These are phyloP conservation scores for Apiospora arundinis DNA, from an alignment of 2,329 filamentous ascomycete genomes.

Conservation along the genomic window DNA sequence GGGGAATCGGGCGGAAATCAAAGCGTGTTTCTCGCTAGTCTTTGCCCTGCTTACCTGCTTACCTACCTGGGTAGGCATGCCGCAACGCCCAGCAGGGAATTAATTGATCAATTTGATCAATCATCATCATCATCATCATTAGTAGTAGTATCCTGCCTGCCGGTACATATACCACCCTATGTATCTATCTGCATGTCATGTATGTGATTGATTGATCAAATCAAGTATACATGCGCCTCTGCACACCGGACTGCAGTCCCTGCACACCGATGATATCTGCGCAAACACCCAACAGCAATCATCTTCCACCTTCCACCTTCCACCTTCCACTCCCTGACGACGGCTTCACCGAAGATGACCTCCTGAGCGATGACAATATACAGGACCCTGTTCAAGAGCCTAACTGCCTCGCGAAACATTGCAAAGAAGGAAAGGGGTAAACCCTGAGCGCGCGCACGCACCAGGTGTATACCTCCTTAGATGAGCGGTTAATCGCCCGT, in stretches of 20 bases:
- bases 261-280: neutral
- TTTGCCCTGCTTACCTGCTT: neutral
- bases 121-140: neutral
- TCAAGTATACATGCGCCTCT: constrained; percentile 1
- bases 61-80: neutral
- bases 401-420: neutral
- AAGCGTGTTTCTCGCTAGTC: constrained; percentile 1
- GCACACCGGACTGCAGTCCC: constrained; percentile 4
- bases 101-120: neutral
- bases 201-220: neutral
- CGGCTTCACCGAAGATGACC: neutral
- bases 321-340: neutral
- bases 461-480: neutral
- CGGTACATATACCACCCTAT: neutral
- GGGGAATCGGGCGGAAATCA: constrained; percentile 13
- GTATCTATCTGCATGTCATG: neutral
- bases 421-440: neutral
- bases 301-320: neutral
- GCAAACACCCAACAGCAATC: constrained; percentile 1
- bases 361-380: no score
- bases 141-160: neutral
- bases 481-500: neutral
- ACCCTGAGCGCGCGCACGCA: neutral
- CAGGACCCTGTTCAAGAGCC: neutral
- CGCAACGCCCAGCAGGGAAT: neutral